Base-by-base conservation (phyloP, 1,284 basidiomycete genomes). In the Mycosarcoma mackinlayi region DNA sequence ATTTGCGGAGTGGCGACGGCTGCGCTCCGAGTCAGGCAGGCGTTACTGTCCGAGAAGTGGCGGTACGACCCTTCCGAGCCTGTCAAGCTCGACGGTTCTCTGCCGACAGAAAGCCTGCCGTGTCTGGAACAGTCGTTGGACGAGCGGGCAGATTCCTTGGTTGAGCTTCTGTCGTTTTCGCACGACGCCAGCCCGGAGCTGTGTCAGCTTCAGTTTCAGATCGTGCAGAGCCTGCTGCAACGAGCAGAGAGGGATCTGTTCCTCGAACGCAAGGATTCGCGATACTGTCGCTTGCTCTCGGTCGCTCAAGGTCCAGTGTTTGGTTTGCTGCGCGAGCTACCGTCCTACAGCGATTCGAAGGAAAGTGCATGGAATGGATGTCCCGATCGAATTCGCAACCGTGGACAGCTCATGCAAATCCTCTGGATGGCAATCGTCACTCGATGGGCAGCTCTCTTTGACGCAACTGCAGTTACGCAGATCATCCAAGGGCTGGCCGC, bases 351-450 rank as follows among this genome's bases (percentile, higher is more conserved):
- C 16, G 25, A 4, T 13, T 16, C 39, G 10, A 24, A 14, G 21
- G 24, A 7, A 1, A 35, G 41, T 28, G 31, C 23, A 11, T 70
- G 67, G 67, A 44, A 16, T n/a, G 67, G 67, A 4, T 40, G 41
- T n/a, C 38, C 48, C 14, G 28, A 30, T 21, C 38, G 23, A 14
- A 47, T 65, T 16, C 25, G 27, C 5, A 19, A 33, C 8, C 27
- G 61, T 0, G 18, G 7, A 24, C 52, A 56, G 42, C 24, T 70
- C 44, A 33, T 60, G 44, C 67, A 70, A 25, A 64, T 67, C 1
- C 27, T 74, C 11, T 78, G 68, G 74, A 46, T 72, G 33, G 48
- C 65, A n/a, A 11, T 72, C 13, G 68, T 73, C 9, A 68, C 55
- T 31, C 64, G 74, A 0, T 76, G 68, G 71, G 55, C 62, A 2